Evolutionary conservation across 768 basidiomycete species (phyloP).

Genomic region (Lactarius quietus): DNA sequence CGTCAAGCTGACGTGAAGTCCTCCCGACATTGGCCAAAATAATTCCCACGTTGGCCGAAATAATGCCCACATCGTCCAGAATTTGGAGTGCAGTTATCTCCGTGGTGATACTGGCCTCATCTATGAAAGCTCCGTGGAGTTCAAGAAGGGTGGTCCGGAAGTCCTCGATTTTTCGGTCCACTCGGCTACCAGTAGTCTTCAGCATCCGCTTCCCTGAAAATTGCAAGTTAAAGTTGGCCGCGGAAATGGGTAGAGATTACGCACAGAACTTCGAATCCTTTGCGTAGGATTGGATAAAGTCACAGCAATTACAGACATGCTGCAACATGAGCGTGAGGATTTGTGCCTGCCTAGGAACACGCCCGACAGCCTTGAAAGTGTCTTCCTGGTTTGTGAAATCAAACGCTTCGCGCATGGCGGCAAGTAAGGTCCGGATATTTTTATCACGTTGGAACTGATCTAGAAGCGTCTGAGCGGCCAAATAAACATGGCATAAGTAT

Average conservation of each 20-base stretch:
- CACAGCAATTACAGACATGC: not conserved
- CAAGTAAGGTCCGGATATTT: not conserved
- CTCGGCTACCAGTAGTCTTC: not conserved
- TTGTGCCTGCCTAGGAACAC: not conserved
- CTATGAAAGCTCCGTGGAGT: not conserved
- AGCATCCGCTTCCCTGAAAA: not conserved
- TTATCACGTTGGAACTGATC: not conserved
- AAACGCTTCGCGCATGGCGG: not conserved
- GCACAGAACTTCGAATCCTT: not conserved
- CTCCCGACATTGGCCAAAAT: not conserved
- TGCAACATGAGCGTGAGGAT: not conserved
- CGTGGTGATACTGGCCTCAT: not conserved
- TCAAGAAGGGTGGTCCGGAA: not conserved
- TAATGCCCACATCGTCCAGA: not conserved
- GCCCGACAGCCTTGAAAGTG: not conserved
- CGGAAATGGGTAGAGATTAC: not conserved
- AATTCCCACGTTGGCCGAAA: not conserved
- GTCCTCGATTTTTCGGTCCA: not conserved
- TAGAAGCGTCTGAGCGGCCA: not conserved
- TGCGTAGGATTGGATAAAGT: not conserved
- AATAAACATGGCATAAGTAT: not conserved
- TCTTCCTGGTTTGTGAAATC: not conserved
- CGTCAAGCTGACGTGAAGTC: not conserved
- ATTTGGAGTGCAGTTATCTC: not conserved
- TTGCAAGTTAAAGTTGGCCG: not conserved